A percentile compares a stretch with the other conserved stretches of the same genome.
These are phyloP conservation scores for Punica granatum DNA, from an alignment of 345 rosid species.

Conservation along the genomic window DNA sequence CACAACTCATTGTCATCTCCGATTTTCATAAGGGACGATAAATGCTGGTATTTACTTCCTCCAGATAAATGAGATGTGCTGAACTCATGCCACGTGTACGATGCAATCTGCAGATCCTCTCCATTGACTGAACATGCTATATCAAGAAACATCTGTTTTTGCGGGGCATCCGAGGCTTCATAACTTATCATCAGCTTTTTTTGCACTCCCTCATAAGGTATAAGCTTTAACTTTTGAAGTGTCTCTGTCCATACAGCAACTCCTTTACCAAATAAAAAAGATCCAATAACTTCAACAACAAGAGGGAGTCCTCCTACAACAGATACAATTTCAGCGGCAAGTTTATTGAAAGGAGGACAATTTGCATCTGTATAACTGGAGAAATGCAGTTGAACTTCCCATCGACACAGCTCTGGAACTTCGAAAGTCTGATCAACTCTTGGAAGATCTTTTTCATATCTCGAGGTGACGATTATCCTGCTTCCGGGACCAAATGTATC, in stretches of 20 bases:
- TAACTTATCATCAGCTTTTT: too few relatives aligned
- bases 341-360: too few relatives aligned
- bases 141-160: too few relatives aligned
- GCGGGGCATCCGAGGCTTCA: too few relatives aligned
- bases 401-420: too few relatives aligned
- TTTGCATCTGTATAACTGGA: too few relatives aligned
- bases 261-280: neutral
- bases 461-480: constrained; percentile 6
- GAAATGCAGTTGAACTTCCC: too few relatives aligned
- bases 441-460: neutral
- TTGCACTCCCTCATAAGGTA: neutral
- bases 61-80: neutral
- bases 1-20: too few relatives aligned
- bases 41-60: neutral
- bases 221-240: neutral
- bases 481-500: neutral
- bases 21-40: constrained; percentile 5
- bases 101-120: neutral
- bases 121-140: neutral
- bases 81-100: constrained; percentile 3
- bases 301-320: constrained; percentile 5
- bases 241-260: too few relatives aligned
- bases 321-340: neutral
- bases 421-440: too few relatives aligned
- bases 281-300: constrained; percentile 6